Conservation (phyloP, 176 grass and related monocot genomes). For the bread wheat (Triticum aestivum) region DNA sequence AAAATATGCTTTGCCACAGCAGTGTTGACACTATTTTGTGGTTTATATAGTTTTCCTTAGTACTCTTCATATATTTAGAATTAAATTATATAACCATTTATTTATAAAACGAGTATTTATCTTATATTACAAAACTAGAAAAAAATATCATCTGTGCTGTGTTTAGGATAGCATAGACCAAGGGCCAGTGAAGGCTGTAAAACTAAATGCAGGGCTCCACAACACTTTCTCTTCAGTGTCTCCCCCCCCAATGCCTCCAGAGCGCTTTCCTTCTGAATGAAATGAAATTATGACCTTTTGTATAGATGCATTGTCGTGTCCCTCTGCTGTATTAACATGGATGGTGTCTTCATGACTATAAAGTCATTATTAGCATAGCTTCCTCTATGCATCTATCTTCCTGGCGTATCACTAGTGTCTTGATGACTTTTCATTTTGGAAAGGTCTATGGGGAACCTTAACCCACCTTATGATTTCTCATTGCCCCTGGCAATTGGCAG, state of each 20-base stretch:
- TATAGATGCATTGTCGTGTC: background rate
- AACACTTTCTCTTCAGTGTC: background rate
- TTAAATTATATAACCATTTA: constrained; percentile 12
- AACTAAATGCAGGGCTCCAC: background rate
- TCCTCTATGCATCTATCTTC: background rate
- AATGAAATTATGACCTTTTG: background rate
- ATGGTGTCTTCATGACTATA: constrained; percentile 18
- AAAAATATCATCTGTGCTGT: constrained; percentile 1
- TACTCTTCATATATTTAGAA: constrained; percentile 6
- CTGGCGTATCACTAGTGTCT: background rate
- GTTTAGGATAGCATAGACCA: constrained; percentile 21
- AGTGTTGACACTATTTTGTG: background rate
- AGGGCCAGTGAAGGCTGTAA: constrained; percentile 1
- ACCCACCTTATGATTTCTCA: constrained; percentile 3
- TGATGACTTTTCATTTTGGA: background rate
- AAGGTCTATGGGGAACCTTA: background rate
- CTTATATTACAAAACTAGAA: background rate
- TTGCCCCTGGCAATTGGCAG: background rate
- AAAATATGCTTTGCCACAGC: constrained; percentile 7
- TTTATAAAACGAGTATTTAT: background rate
- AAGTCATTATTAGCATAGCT: constrained; percentile 25
- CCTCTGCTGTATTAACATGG: constrained; percentile 12
- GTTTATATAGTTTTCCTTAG: constrained; percentile 9
- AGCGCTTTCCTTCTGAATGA: background rate
- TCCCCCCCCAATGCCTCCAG: background rate